Percentiles rank a stretch among this genome's conserved stretches.
Conservation (phyloP, 2,329 filamentous ascomycete species). For the Alternaria incomplexa region DNA sequence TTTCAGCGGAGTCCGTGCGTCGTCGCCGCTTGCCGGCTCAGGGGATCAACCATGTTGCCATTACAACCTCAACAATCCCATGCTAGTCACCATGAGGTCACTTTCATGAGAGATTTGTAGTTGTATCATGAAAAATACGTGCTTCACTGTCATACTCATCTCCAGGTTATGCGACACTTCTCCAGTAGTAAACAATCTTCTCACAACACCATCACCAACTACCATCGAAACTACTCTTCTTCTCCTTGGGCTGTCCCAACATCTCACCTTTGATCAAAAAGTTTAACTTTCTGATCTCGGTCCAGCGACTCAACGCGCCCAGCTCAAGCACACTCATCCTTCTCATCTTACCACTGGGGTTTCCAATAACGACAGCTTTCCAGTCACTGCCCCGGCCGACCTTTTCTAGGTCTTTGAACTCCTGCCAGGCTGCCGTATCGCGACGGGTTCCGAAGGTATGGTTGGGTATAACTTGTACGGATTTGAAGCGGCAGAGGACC, state of each 20-base stretch:
- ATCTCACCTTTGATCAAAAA: conserved; percentile 38
- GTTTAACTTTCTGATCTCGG: conserved; percentile 67
- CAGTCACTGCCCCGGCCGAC: conserved; percentile 59
- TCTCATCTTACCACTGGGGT: conserved; percentile 71
- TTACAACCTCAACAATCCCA: conserved; percentile 1
- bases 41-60: conserved; percentile 10
- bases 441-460: conserved; percentile 54
- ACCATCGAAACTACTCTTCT: conserved; percentile 4
- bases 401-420: conserved; percentile 49
- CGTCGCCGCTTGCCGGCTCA: conserved; percentile 20
- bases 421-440: conserved; percentile 39
- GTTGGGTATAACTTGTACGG: conserved; percentile 72
- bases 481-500: conserved; percentile 69
- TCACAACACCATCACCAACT: conserved; percentile 4
- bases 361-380: conserved; percentile 74
- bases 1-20: conserved; percentile 21
- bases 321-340: conserved; percentile 75
- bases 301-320: conserved; percentile 72
- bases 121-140: neutral
- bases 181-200: neutral
- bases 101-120: neutral
- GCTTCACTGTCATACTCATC: neutral
- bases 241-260: conserved; percentile 21
- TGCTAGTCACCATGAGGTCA: neutral
- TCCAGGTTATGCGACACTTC: neutral